Base-by-base conservation (phyloP, 1,284 basidiomycete genomes). In the Trametes hirsuta region DNA sequence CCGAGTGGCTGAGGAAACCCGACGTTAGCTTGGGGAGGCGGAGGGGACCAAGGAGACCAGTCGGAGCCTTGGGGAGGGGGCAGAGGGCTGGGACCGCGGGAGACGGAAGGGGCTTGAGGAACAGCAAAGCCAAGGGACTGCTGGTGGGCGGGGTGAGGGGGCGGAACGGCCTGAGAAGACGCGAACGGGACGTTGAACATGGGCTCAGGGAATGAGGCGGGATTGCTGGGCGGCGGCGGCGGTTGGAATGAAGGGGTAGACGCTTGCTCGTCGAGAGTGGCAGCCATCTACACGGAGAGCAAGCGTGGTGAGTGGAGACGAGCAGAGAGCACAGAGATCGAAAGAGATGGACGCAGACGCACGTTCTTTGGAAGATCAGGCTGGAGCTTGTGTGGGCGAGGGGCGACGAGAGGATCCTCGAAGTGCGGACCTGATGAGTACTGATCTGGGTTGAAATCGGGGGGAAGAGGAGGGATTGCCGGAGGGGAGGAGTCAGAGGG, bases 341-440 rank as follows among this genome's bases (percentile, higher is more conserved):
- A 14, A 40, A 12, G 25, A 46, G 57, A 61, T 18, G 55, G 30
- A 4, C 57, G 50, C 22, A 59, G 58, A 75, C 85, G 70, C 70
- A 87, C 88, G 69, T 88, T 86, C 39, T 81, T 79, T n/a, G 86
- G 85, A 1, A 88, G 72, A 65, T 78, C 79, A 15, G 84, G 85
- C 67, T 88, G 84, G 6, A 87, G 58, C 55, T 84, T 80, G 62
- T 87, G 84, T 0, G 89, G 86, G n/a, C 84, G 78, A 4, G 90
- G 90, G 0, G 89, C 88, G 6, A 81, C 82, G 8, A 91, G 77
- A 0, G 88, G 86, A 18, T 83, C 76, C 63, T 81, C 81, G 58
- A 81, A 84, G 61, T 85, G 84, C 22, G 84, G 84, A 3, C 63
- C 64, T 1, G 74, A 73, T 18, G 55, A 69, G 61, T 54, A 64